These are phyloP conservation scores for Silene noctiflora DNA, from an alignment of 179 eudicot genomes.

Conservation along the genomic window DNA sequence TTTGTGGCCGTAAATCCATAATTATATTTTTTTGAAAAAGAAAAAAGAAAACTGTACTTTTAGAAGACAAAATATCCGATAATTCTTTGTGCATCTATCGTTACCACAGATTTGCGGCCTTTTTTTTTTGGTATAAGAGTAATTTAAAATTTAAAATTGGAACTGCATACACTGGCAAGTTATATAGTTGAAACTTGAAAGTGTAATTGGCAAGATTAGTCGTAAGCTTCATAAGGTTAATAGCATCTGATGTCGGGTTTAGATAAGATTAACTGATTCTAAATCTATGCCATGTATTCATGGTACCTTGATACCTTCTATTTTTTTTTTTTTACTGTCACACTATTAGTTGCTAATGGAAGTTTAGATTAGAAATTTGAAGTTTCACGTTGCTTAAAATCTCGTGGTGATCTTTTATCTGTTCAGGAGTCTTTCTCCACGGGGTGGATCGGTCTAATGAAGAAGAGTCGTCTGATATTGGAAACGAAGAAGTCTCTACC, in stretches of 20 bases:
- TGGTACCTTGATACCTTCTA: not conserved
- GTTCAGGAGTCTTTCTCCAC: conserved; percentile 35
- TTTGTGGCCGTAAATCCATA: not conserved
- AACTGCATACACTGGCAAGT: not conserved
- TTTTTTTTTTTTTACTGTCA: not conserved
- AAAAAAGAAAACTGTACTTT: not conserved
- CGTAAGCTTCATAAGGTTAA: not conserved
- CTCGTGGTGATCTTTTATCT: not conserved
- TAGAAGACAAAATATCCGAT: not conserved
- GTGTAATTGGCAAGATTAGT: not conserved
- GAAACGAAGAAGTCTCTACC: conserved; percentile 10
- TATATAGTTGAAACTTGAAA: not conserved
- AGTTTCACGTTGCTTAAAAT: not conserved
- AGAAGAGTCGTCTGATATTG: conserved; percentile 21
- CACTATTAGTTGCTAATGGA: not conserved
- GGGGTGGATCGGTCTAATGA: conserved; percentile 29
- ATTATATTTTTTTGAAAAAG: not conserved
- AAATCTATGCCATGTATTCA: not conserved
- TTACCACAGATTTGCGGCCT: not conserved
- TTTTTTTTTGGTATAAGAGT: not conserved
- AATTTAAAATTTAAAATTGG: not conserved
- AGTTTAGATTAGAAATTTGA: not conserved
- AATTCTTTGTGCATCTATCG: not conserved
- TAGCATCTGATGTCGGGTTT: not conserved
- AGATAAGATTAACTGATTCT: not conserved